phyloP scores from a whole-genome alignment of 257 asterid genomes.

The Echites panduratus region DNA sequence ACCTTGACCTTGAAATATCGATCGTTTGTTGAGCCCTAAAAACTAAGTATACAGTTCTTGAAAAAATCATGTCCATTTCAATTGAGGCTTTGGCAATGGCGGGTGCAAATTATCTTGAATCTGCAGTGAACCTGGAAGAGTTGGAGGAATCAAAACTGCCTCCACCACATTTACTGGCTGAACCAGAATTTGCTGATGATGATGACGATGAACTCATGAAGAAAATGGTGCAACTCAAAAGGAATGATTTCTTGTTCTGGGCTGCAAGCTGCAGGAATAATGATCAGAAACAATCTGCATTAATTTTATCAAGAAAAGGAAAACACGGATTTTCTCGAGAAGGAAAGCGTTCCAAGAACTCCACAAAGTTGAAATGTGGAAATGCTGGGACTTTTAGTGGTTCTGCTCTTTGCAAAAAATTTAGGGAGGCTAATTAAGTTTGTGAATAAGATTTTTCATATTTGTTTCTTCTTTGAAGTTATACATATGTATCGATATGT shows the following conservation, averaged over 20 bases:
- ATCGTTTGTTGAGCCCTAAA: not conserved
- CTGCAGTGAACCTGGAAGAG: slow-evolving; percentile 21
- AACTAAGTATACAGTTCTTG: not conserved
- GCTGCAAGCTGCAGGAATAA: not conserved
- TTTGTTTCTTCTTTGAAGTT: no score
- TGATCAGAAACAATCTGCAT: not conserved
- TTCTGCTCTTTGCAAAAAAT: no score
- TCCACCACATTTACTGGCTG: slow-evolving; percentile 30
- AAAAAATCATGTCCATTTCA: slow-evolving; percentile 25
- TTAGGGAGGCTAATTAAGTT: no score
- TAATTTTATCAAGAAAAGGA: not conserved
- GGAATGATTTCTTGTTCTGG: not conserved
- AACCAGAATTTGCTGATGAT: slow-evolving; percentile 8
- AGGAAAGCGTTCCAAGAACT: not conserved
- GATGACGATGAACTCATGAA: not conserved
- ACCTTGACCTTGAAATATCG: no score
- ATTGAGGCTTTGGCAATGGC: slow-evolving; percentile 53
- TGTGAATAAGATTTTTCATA: no score
- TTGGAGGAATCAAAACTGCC: slow-evolving; percentile 31
- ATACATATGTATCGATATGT: no score
- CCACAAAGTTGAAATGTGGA: no score
- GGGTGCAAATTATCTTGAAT: slow-evolving; percentile 29
- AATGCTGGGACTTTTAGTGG: no score
- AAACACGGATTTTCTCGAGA: not conserved
- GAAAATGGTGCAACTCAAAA: not conserved